These are phyloP conservation scores for Lachnellula cervina DNA, from an alignment of 2,329 filamentous ascomycete species.

Conservation along the genomic window DNA sequence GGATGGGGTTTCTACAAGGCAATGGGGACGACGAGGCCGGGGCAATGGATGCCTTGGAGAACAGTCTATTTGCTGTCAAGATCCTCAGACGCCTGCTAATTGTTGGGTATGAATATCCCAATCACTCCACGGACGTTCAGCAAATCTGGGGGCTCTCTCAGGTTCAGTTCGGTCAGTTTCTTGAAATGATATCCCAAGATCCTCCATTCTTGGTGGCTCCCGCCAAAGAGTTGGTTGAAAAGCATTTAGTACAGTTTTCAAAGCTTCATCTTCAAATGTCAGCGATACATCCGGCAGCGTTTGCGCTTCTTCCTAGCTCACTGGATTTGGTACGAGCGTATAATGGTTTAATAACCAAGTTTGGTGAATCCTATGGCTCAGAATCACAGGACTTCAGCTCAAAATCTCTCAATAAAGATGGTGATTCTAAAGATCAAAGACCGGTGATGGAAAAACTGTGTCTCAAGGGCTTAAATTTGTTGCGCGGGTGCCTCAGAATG, in stretches of 20 bases:
- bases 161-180: conserved; percentile 71
- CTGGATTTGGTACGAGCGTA: conserved; percentile 74
- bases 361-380: conserved; percentile 66
- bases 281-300: conserved; percentile 72
- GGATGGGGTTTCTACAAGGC: conserved; percentile 57
- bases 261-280: conserved; percentile 91
- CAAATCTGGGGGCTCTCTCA: conserved; percentile 78
- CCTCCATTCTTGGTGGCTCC: conserved; percentile 46
- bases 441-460: conserved; percentile 73
- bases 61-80: conserved; percentile 75
- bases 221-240: conserved; percentile 64
- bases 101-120: conserved; percentile 77
- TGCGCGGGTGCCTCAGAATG: conserved; percentile 80
- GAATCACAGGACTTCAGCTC: conserved; percentile 36
- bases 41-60: conserved; percentile 62
- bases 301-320: conserved; percentile 75
- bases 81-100: conserved; percentile 74
- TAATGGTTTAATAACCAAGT: conserved; percentile 74
- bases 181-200: conserved; percentile 56
- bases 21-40: conserved; percentile 54
- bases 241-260: conserved; percentile 82
- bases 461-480: conserved; percentile 74
- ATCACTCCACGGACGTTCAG: conserved; percentile 69
- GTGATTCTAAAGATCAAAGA: conserved; percentile 47
- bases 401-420: conserved; percentile 43